Evolutionary conservation across 169 alveolate species (phyloP).

Genomic region (Babesia sp.): DNA sequence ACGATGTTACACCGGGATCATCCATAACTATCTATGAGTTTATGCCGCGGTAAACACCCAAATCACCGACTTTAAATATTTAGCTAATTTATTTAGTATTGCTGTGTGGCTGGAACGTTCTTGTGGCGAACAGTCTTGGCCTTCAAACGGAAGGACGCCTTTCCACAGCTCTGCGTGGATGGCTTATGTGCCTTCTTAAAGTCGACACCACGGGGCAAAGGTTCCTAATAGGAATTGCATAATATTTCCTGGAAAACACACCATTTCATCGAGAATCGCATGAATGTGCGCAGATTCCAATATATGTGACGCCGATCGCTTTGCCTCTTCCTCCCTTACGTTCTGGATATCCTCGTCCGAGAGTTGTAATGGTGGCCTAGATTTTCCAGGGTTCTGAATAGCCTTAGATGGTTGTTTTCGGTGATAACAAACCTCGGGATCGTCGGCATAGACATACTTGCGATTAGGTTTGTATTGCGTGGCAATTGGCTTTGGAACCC

Average conservation of each 20-base stretch:
- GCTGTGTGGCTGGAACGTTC: slow-evolving; percentile 47
- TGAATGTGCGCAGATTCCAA: slow-evolving; percentile 46
- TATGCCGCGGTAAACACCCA: too few relatives aligned
- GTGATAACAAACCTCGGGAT: slow-evolving; percentile 24
- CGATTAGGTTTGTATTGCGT: slow-evolving; percentile 65
- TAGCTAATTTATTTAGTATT: background rate
- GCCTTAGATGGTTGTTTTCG: background rate
- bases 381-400: slow-evolving; percentile 46
- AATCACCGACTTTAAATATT: background rate
- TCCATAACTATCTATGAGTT: background rate
- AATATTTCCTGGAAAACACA: background rate
- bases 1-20: background rate
- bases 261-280: slow-evolving; percentile 55
- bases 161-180: slow-evolving; percentile 70
- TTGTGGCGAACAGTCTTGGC: slow-evolving; percentile 52
- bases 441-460: slow-evolving; percentile 56
- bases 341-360: slow-evolving; percentile 9
- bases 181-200: slow-evolving; percentile 47
- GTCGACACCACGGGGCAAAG: slow-evolving; percentile 47
- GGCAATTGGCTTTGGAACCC: slow-evolving; percentile 63
- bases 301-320: background rate
- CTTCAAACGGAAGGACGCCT: slow-evolving; percentile 66
- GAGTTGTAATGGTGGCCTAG: slow-evolving; percentile 18
- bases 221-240: slow-evolving; percentile 25
- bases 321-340: slow-evolving; percentile 27